Evolutionary conservation across 371 early-diverging fungal species (phyloP), one percentile per base, ranked within the genome.

Genomic region (Parasitella parasitica): DNA sequence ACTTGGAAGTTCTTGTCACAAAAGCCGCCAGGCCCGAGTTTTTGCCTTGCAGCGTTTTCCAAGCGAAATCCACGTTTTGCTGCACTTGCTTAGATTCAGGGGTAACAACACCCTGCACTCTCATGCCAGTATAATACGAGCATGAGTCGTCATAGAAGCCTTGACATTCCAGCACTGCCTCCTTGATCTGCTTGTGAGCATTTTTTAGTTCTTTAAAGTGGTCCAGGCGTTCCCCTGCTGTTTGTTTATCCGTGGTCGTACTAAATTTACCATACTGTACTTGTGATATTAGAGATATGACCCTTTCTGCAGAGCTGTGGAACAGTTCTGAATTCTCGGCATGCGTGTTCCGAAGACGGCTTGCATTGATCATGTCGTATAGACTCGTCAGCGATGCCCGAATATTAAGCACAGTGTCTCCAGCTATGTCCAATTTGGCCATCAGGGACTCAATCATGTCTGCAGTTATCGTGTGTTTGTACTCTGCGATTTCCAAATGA

Each of bases 91-190:
- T 52, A 20, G 69, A 34, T 16, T 63, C 51, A 26, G 62, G 58
- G 20, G 63, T 64, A 8, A 57, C 43, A 24, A 63, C 67, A 28
- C 65, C 64, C 34, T 76, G 81, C 3, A 67, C 57, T 26, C 55
- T 59, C 22, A 77, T 72, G 18, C 64, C 71, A 27, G 61, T 63
- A 38, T 72, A 70, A 20, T 77, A 76, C 11, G 73, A 73, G 16
- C 72, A 66, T 2, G 74, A 61, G 30, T 80, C 81, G n/a, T 77
- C 76, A 26, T 77, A 80, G 6, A 72, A 67, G 18, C 77, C 81
- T 54, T 72, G 62, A 27, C 76, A 73, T 6, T 75, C 78, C 4
- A 37, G 37, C 16, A 75, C 43, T 2, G 54, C 38, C 22, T 71
- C 66, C 35, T 75, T 72, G 1, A 70, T 58, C n/a, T 72, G 62